Conservation (phyloP, 305 asterid species). For the Solanum hybrid region DNA sequence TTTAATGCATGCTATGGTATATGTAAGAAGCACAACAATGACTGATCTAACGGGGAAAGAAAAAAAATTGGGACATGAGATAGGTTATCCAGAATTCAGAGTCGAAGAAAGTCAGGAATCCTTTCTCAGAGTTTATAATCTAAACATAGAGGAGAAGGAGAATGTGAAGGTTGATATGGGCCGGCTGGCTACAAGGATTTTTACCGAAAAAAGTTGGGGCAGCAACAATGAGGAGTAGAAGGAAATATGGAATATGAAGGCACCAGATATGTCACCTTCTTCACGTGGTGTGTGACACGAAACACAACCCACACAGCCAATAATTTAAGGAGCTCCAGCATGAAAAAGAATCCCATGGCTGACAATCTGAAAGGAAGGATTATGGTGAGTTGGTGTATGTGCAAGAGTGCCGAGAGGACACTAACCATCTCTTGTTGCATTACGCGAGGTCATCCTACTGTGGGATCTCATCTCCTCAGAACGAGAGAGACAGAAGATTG, state of each 20-base stretch:
- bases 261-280: neutral
- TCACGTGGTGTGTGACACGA: neutral
- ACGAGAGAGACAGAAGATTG: neutral
- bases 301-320: neutral
- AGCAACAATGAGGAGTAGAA: neutral
- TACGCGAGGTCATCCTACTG: neutral
- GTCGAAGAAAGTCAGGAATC: neutral
- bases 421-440: neutral
- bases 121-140: neutral
- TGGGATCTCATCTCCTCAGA: neutral
- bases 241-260: neutral
- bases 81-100: neutral
- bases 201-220: neutral
- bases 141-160: neutral
- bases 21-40: neutral
- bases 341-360: neutral
- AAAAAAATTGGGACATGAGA: neutral
- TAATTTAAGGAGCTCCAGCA: neutral
- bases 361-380: neutral
- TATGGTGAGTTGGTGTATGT: neutral
- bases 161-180: neutral
- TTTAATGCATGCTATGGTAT: neutral
- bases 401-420: neutral
- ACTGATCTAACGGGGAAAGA: neutral
- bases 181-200: neutral